Base-by-base conservation (phyloP, 2,329 filamentous ascomycete species). In the Thelonectria olida region DNA sequence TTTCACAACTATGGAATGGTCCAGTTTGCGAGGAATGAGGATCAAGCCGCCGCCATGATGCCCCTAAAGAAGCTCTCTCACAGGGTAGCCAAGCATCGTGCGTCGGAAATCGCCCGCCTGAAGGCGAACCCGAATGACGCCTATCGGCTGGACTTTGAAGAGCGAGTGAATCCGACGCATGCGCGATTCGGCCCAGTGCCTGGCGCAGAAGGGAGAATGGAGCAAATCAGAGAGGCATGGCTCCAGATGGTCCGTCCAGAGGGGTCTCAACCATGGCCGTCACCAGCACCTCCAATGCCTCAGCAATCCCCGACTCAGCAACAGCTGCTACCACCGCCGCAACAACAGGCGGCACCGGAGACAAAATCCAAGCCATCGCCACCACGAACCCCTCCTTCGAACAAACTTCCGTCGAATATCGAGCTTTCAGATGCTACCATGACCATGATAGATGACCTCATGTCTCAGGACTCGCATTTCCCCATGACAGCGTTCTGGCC, bases 41-140 rank as follows among this genome's bases (percentile, higher is more conserved):
- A 78, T 2, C 79, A 80, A 58, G 80, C 84, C 39, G 75, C 80
- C 9, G 80, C 81, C 1, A 81, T 87, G 3, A 85, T 85, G 42
- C 85, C 85, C 0, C 74, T 88, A 48, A 81, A 81, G 47, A 86
- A 82, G 64, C 77, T 88, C 1, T 85, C 85, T 67, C 67, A 80
- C 53, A 83, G 84, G 63, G 84, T 85, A 0, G 79, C 78, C 39
- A 81, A 78, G 59, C 82, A 87, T 61, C 81, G 86, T 5, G 80
- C 81, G 7, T 74, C 78, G 0, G 85, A 88, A 69, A 75, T 88
- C 10, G 69, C 73, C 9, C 80, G 85, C 1, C 76, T 88, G 19
- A 79, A 78, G 20, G 75, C 75, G 1, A 77, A 87, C 38, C 81
- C 80, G 0, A 78, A 81, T 6, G 84, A 83, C 13, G 83, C 83